Base-by-base conservation (phyloP, 1,139 yeast genomes). In the Scheffersomyces segobiensis region DNA sequence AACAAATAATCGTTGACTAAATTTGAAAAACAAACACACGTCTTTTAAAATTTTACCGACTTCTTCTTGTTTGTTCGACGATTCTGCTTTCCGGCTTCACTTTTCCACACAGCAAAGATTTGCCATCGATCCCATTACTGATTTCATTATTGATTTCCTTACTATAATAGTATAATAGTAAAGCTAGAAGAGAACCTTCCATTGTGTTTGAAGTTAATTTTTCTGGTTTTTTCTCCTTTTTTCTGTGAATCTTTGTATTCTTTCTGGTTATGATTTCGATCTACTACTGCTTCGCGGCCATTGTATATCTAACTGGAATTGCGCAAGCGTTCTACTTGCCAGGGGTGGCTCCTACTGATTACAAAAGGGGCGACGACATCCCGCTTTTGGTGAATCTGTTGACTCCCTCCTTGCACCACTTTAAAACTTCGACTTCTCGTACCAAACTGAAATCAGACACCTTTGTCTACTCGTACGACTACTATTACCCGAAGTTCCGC, bases 261-360 rank as follows among this genome's bases (percentile, higher is more conserved):
- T 26, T 32, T 7, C 42, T 32, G 42, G 42, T 14, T 32, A 32
- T 32, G 42, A 32, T 14, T 10, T 32, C 42, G 42, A 12, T 32
- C 42, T 32, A 32, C 42, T 32, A 7, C 42, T 32, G 42, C 42
- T 46, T 71, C 48, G 52, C 67, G 49, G 62, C 64, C 39, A 58
- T 70, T 57, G 57, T 70, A 50, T 69, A 61, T 53, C 56, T 70
- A 42, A 46, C 69, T 55, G 68, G 72, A 42, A 55, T 70, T 52
- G 67, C 77, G 19, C 65, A 70, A 55, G 96, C 88, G 2, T 93
- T 93, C 75, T 93, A 93, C 71, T 80, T 95, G 61, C 98, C 98
- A 0, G 98, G 98, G 14, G 96, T 93, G 42, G 96, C 98, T 0
- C 98, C 99, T 20, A 90, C 96, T 1, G 89, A 93, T 59, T 95